A percentile compares a stretch with the other conserved stretches of the same genome.
Conservation (phyloP, 2,329 filamentous ascomycete species). For the Nemania serpens region DNA sequence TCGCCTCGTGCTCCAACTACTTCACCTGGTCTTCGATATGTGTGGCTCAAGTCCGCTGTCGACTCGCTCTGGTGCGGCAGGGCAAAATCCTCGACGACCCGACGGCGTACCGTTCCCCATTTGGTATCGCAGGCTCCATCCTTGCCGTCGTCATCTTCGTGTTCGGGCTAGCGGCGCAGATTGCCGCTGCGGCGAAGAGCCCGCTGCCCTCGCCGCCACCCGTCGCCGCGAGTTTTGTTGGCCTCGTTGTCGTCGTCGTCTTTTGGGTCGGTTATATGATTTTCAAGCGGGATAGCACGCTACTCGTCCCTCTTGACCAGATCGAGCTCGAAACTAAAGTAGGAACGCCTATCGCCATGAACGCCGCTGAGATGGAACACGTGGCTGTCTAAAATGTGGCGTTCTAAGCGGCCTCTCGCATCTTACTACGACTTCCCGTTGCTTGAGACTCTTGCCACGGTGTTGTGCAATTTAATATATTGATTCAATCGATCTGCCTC, state of each 20-base stretch:
- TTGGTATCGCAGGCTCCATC: slow-evolving; percentile 39
- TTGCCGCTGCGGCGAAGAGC: slow-evolving; percentile 35
- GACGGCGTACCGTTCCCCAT: slow-evolving; percentile 32
- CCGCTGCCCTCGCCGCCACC: slow-evolving; percentile 28
- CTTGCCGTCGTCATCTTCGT: slow-evolving; percentile 40
- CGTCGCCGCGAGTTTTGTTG: slow-evolving; percentile 38
- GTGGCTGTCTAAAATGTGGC: background rate
- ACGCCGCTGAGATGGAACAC: background rate
- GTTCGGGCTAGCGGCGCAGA: slow-evolving; percentile 40
- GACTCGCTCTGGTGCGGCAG: slow-evolving; percentile 47
- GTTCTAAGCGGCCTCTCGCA: too few species aligned
- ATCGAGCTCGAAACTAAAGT: slow-evolving; percentile 33
- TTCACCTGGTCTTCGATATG: slow-evolving; percentile 56
- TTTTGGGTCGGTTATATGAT: slow-evolving; percentile 37
- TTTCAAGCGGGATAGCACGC: slow-evolving; percentile 18
- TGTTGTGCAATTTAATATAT: too few species aligned
- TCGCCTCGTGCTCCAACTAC: slow-evolving; percentile 51
- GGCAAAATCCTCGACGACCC: slow-evolving; percentile 43
- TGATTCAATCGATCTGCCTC: too few species aligned
- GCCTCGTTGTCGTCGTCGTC: slow-evolving; percentile 34
- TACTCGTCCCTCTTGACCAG: slow-evolving; percentile 34
- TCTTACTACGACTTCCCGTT: too few species aligned
- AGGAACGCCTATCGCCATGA: background rate
- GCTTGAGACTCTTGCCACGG: too few species aligned
- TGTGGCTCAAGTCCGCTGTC: slow-evolving; percentile 52